phyloP scores from a whole-genome alignment of 805 yeast species.

The Suhomyces prunicola region DNA sequence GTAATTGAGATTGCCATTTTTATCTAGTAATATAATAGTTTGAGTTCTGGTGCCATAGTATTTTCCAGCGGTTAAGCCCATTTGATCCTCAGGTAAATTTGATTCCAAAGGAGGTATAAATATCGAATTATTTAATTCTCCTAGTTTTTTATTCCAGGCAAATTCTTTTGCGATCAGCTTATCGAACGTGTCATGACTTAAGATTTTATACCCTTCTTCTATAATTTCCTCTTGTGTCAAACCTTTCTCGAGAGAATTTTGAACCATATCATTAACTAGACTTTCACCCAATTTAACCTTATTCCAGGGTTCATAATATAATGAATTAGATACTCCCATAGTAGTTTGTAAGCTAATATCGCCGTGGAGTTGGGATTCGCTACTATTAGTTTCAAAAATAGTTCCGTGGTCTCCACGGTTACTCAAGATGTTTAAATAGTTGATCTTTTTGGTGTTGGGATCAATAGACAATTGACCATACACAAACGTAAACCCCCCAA shows the following conservation, averaged over 20 bases:
- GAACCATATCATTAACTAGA: conserved; percentile 20
- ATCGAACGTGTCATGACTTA: conserved; percentile 45
- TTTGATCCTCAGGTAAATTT: conserved; percentile 6
- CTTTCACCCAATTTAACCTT: conserved; percentile 56
- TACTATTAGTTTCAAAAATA: conserved; percentile 20
- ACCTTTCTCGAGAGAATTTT: conserved; percentile 11
- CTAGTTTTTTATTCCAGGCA: conserved; percentile 21
- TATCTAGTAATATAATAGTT: conserved; percentile 64
- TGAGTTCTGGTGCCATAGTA: conserved; percentile 89
- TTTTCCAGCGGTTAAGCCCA: conserved; percentile 38
- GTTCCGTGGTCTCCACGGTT: conserved; percentile 45
- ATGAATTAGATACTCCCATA: conserved; percentile 67
- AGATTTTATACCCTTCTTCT: conserved; percentile 50
- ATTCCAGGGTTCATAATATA: conserved; percentile 69
- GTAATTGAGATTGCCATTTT: conserved; percentile 50
- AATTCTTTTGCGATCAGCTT: conserved; percentile 18
- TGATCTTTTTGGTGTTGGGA: conserved; percentile 18
- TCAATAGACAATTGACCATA: conserved; percentile 46
- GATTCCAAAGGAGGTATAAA: conserved; percentile 66
- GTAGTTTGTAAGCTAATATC: conserved; percentile 29
- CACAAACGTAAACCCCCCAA: conserved; percentile 65
- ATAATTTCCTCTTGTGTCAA: conserved; percentile 41
- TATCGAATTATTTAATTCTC: conserved; percentile 54
- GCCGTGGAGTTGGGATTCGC: conserved; percentile 9
- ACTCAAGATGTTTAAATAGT: conserved; percentile 46